A percentile compares a stretch with the other conserved stretches of the same genome.
phyloP scores from a whole-genome alignment of 805 yeast genomes.

The Lipomyces lipofer region DNA sequence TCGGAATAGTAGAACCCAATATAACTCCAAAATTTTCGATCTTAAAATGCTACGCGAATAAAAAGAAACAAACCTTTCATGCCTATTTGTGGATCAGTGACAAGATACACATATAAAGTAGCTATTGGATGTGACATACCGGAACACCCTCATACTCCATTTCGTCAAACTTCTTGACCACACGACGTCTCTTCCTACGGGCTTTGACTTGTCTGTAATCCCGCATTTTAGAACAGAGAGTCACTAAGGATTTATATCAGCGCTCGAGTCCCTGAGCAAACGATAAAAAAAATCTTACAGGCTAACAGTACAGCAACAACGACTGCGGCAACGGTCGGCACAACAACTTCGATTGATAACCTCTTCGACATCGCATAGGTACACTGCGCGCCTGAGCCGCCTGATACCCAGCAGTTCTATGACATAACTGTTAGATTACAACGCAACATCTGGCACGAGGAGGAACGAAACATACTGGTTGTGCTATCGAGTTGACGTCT shows the following conservation, averaged over 20 bases:
- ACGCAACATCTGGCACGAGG: background rate
- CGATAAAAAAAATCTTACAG: slow-evolving; percentile 4
- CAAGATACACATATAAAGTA: too few species aligned
- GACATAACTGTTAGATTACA: background rate
- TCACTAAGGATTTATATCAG: slow-evolving; percentile 9
- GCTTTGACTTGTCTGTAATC: slow-evolving; percentile 25
- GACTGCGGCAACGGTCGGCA: slow-evolving; percentile 28
- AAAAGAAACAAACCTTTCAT: too few species aligned
- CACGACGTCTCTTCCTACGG: slow-evolving; percentile 19
- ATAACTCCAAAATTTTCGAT: too few species aligned
- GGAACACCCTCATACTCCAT: slow-evolving; percentile 32
- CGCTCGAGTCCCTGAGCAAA: background rate
- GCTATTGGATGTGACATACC: too few species aligned
- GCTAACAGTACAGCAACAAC: slow-evolving; percentile 20
- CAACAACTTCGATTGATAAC: slow-evolving; percentile 12
- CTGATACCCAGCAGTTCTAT: slow-evolving; percentile 29
- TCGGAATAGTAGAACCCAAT: too few species aligned
- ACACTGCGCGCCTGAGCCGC: slow-evolving; percentile 26
- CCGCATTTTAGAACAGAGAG: slow-evolving; percentile 18
- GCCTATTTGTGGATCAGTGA: too few species aligned
- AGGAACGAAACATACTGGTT: slow-evolving; percentile 7
- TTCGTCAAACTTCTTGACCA: slow-evolving; percentile 25
- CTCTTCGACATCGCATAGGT: slow-evolving; percentile 2
- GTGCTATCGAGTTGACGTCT: slow-evolving; percentile 22
- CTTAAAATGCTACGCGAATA: too few species aligned